Base-by-base conservation (phyloP, 2,329 filamentous ascomycete species). In the Metarhizium robertsii region DNA sequence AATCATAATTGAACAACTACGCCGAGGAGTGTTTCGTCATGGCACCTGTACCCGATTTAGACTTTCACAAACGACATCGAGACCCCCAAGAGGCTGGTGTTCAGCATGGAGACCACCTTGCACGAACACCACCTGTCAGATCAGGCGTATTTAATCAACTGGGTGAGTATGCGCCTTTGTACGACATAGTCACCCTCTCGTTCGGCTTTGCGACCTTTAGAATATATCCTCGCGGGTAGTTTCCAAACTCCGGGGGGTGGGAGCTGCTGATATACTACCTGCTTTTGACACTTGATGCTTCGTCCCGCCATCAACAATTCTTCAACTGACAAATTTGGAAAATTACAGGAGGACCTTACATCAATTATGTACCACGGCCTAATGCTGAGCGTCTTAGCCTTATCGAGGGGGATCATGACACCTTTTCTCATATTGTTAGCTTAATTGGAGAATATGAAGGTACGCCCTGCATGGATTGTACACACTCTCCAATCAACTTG, bases 381-480 rank as follows among this genome's bases (percentile, higher is more conserved):
- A 73, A 69, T 51, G 51, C 66, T n/a, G 70, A 73, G 25, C 76
- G 72, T 55, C 67, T 83, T 45, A 72, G 68, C 53, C 70, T 84
- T 47, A 71, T 84, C 49, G 76, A 80, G 54, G 77, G 77, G 40
- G 79, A 83, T 56, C 64, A 67, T 55, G 88, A 92, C 64, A 86
- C 82, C 11, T 87, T 95, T 64, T 80, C 83, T 13, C 85, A 88
- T 61, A 83, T 94, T 54, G 72, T 94, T 50, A 76, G 81, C 45
- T 77, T 92, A 59, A 81, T 95, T 57, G 80, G 80, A 65, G 86
- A 91, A 62, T 95, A 95, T 70, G 89, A 92, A 73, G 78, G 80
- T 80, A 67, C 57, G 66, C 54, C 6, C 8, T 4, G n/a, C 18
- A 13, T 46, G 10, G 6, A 20, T 25, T 34, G 34, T n/a, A 18